Evolutionary conservation across 2,329 filamentous ascomycete species (phyloP), one percentile per base, ranked within the genome.

Genomic region (Neonectria faginata): DNA sequence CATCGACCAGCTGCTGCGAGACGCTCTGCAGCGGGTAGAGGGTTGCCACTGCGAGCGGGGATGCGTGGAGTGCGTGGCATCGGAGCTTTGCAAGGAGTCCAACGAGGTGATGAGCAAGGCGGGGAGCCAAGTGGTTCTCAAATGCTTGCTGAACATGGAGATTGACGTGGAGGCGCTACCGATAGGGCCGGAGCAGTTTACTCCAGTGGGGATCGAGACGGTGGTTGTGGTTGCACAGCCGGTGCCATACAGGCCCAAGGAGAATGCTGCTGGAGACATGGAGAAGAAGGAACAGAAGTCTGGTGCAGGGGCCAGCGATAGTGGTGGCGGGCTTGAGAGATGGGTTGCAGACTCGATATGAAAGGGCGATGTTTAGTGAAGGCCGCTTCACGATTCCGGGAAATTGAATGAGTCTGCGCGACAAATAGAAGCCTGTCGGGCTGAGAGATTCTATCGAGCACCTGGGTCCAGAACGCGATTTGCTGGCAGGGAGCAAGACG

Each of bases 31-130:
- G 61, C 85, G 96, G 8, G 89, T 98, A 6, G 89, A 92, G 74
- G 84, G 83, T 1, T 99, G 96, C 73, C 81, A 84, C 42, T 98
- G 94, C 74, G 79, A 88, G 11, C 87, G 91, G 62, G 96, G 96
- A 0, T 98, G 96, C 78, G 81, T 95, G 22, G 95, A 97, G 78
- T 99, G 96, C 78, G 94, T 97, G 47, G 93, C 91, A 67, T 92
- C 90, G 66, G 92, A 97, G 77, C 81, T 88, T 59, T 98, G 96
- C 78, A 93, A 91, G 77, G 89, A 97, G 78, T 87, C 89, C 58
- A 97, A 97, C 76, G 88, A 92, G 74, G 94, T 98, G 10, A 96
- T 97, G 91, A 96, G 92, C 74, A 98, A 97, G 79, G 92, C 91
- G 0, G 95, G 95, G 0, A 91, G 92, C 8, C 88, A 88, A 60